phyloP scores from a whole-genome alignment of 2,329 filamentous ascomycete species.

The Berkeleyomyces rouxiae region DNA sequence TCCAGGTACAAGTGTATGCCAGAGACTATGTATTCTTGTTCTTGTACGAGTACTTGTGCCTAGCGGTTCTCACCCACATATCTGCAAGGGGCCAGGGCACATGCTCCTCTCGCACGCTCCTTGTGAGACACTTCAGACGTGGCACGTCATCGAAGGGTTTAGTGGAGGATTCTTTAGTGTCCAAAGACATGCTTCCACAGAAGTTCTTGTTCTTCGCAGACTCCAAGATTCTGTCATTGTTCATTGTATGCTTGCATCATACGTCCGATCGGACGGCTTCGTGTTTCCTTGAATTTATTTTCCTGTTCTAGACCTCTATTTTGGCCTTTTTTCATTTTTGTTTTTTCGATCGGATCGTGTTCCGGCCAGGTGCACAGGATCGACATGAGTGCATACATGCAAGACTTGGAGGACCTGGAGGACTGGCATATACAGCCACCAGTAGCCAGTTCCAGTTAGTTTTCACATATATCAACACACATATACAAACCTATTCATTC shows the following conservation, averaged over 20 bases:
- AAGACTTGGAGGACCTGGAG: no score
- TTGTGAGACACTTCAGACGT: neutral
- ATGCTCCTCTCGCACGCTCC: neutral
- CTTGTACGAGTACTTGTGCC: no score
- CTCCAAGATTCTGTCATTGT: neutral
- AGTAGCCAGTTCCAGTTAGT: no score
- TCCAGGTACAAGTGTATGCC: no score
- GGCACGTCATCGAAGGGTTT: neutral
- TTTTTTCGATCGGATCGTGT: neutral
- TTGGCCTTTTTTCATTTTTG: neutral
- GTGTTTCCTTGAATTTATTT: neutral
- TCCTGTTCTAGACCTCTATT: neutral
- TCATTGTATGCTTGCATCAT: neutral
- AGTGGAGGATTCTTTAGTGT: neutral
- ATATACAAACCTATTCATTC: no score
- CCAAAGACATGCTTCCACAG: neutral
- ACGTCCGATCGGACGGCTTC: neutral
- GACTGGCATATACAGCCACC: no score
- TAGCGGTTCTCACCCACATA: no score
- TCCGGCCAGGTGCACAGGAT: neutral
- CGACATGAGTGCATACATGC: neutral
- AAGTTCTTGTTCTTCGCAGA: neutral
- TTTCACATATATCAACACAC: no score
- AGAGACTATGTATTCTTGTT: no score
- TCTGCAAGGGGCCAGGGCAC: no score